Evolutionary conservation across 23 red algal genomes (phyloP), one percentile per base, ranked within the genome.

Genomic region (Pyropia haitanensis): DNA sequence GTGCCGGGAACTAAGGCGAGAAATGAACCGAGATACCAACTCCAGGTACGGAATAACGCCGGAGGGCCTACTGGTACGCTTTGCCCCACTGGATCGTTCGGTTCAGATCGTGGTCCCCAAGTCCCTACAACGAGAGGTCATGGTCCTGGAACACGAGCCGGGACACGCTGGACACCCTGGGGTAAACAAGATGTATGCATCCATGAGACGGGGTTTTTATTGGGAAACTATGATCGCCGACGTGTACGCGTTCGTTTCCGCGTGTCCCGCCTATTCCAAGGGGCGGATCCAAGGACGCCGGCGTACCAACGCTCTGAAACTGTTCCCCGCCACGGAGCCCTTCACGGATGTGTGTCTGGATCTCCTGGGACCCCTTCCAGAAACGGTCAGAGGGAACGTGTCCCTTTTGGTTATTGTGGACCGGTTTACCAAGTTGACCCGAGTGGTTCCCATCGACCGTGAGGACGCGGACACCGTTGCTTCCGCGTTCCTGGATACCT

Each of bases 51-150:
- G 61, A 21, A 16, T 33, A 20, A 48, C 55, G 59, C 27, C 30
- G 14, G 27, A 83, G 50, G 67, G 66, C 14, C 14, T 83, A 8
- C 22, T 73, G 17, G 53, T 50, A 25, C 18, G 53, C 5, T 25
- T 58, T 0, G 22, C 57, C 20, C 14, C 19, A 2, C 30, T 71
- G 1, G 67, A 83, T 17, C 53, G 53, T 2, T 27, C 64, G 9
- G 17, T 82, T 17, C 77, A 82, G 55, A 56, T 27, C 13, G 65
- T 83, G 7, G 78, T 73, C 14, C 67, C 66, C 4, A 50, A 52
- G 25, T 28, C 78, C 1, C 58, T 72, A 21, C 25, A 15, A n/a
- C 19, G 27, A 39, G 66, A 46, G 51, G 22, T 83, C n/a, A 52
- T 83, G 15, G 29, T 60, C 30, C 31, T 83, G 24, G 24, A 65